Conservation (phyloP, 2,329 filamentous ascomycete genomes). For the Phaeosphaeriaceae sp. region DNA sequence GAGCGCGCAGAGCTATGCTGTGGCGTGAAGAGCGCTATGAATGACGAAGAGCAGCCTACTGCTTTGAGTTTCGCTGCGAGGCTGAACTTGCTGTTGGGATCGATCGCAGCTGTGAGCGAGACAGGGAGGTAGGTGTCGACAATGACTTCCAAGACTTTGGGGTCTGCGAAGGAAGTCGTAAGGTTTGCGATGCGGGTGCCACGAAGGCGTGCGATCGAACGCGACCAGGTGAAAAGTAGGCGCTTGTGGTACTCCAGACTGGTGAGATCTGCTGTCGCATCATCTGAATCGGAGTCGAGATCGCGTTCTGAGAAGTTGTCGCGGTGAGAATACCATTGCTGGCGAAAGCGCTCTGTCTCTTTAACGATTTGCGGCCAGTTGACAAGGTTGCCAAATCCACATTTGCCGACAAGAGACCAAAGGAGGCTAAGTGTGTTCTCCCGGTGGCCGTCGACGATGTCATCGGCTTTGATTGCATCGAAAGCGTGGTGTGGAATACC, state of each 20-base stretch:
- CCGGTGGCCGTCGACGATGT: slow-evolving; percentile 69
- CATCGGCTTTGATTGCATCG: slow-evolving; percentile 58
- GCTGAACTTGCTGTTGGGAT: slow-evolving; percentile 9
- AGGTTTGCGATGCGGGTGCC: slow-evolving; percentile 60
- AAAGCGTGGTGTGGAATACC: slow-evolving; percentile 52
- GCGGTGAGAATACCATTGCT: slow-evolving; percentile 37
- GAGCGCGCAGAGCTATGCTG: slow-evolving; percentile 32
- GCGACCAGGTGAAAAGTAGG: slow-evolving; percentile 65
- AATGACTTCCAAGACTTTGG: slow-evolving; percentile 61
- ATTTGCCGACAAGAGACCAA: slow-evolving; percentile 65
- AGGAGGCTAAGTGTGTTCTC: slow-evolving; percentile 69
- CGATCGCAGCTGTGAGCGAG: slow-evolving; percentile 11
- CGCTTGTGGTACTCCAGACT: slow-evolving; percentile 45
- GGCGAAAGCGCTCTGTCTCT: slow-evolving; percentile 57
- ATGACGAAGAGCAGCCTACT: slow-evolving; percentile 53
- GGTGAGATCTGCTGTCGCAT: slow-evolving; percentile 29
- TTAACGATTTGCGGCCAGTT: slow-evolving; percentile 62
- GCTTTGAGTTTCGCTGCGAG: slow-evolving; percentile 48
- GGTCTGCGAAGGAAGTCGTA: slow-evolving; percentile 65
- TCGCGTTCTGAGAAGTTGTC: slow-evolving; percentile 40
- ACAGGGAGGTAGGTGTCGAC: slow-evolving; percentile 62
- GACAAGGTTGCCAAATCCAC: slow-evolving; percentile 61
- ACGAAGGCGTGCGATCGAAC: slow-evolving; percentile 56
- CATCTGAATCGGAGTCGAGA: slow-evolving; percentile 42
- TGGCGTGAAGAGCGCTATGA: slow-evolving; percentile 53